These are phyloP conservation scores for Achaetomium macrosporum DNA, from an alignment of 2,329 filamentous ascomycete species.

Conservation along the genomic window DNA sequence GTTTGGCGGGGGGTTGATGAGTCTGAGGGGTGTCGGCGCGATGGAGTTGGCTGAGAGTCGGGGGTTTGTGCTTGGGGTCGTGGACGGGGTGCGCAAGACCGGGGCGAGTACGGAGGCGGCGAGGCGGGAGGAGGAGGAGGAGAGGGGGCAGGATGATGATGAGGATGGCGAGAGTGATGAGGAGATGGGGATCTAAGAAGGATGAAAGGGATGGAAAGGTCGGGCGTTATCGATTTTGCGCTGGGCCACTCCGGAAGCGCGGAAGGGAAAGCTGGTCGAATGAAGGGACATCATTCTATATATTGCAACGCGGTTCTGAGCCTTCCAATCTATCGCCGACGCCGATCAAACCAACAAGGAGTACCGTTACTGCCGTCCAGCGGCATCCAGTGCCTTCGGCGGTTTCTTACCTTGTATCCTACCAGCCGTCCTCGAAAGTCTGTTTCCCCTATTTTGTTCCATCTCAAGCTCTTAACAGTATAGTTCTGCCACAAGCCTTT, in stretches of 20 bases:
- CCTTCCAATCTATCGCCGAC: too few species aligned
- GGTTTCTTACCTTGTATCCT: too few species aligned
- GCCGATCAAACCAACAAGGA: too few species aligned
- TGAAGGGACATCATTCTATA: too few species aligned
- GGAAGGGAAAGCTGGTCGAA: not conserved
- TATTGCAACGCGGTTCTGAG: too few species aligned
- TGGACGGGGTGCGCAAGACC: constrained; percentile 81
- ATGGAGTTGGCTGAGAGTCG: constrained; percentile 89
- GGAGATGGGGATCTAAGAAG: constrained; percentile 42
- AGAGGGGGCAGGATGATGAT: constrained; percentile 48
- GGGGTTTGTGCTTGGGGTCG: constrained; percentile 75
- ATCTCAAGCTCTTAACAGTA: too few species aligned
- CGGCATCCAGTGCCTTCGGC: too few species aligned
- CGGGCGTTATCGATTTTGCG: not conserved
- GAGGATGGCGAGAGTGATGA: constrained; percentile 36
- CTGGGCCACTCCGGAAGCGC: not conserved
- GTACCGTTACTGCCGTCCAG: too few species aligned
- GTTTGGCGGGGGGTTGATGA: constrained; percentile 65
- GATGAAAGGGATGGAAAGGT: not conserved
- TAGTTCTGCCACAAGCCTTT: too few species aligned
- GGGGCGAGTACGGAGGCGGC: constrained; percentile 74
- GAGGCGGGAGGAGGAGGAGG: constrained; percentile 69
- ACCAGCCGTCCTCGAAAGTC: too few species aligned
- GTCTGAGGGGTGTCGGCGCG: constrained; percentile 69
- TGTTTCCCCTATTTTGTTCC: too few species aligned